Evolutionary conservation across 768 basidiomycete genomes (phyloP).

Genomic region (Ramaria rubella): DNA sequence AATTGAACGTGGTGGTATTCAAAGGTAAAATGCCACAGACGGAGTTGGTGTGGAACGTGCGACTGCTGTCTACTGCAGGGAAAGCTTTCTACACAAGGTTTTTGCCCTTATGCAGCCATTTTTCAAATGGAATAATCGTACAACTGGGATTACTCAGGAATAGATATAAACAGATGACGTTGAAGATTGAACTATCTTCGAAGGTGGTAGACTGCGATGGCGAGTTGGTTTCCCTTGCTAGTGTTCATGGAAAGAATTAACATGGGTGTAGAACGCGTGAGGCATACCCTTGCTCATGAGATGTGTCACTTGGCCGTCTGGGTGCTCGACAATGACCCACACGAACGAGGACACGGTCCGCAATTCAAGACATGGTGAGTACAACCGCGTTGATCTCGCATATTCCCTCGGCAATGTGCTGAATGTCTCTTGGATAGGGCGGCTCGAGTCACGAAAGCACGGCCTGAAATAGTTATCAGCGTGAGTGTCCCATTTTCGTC

Average conservation of each 20-base stretch:
- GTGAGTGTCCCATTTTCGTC: conserved; percentile 30
- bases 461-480: conserved; percentile 66
- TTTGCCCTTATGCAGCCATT: conserved; percentile 11
- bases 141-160: background rate
- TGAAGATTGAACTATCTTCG: conserved; percentile 70
- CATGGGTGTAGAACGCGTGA: conserved; percentile 56
- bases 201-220: conserved; percentile 78
- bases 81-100: conserved; percentile 60
- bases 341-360: conserved; percentile 60
- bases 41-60: conserved; percentile 58
- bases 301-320: conserved; percentile 90
- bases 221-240: conserved; percentile 23
- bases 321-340: conserved; percentile 65
- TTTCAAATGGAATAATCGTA: background rate
- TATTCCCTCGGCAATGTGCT: background rate
- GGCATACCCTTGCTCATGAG: conserved; percentile 80
- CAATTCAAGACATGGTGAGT: conserved; percentile 67
- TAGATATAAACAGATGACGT: conserved; percentile 35
- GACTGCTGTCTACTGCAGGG: conserved; percentile 62
- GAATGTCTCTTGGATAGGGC: conserved; percentile 43
- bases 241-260: background rate
- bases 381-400: background rate
- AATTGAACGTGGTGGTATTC: conserved; percentile 56
- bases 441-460: conserved; percentile 55
- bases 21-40: conserved; percentile 47